phyloP scores from a whole-genome alignment of 352 stramenopile species.

The Globisporangium alternatum region DNA sequence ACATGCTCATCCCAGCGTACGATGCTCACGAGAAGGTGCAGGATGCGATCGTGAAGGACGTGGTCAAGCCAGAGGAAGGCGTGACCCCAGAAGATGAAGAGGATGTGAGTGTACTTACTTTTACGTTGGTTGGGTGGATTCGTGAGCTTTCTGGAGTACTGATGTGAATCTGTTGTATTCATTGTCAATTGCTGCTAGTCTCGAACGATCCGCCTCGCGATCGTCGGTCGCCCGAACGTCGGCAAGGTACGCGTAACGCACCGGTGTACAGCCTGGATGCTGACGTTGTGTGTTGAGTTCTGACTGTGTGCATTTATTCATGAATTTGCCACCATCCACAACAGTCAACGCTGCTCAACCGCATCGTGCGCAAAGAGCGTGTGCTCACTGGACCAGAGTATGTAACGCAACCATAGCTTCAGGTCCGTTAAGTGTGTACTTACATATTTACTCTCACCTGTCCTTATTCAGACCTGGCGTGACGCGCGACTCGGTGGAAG shows the following conservation, averaged over 20 bases:
- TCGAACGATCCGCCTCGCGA: conserved; percentile 71
- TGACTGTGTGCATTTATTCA: background rate
- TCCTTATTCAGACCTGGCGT: conserved; percentile 54
- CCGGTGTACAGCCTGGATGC: background rate
- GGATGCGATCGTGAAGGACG: conserved; percentile 20
- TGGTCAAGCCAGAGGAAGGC: conserved; percentile 19
- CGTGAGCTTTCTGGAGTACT: background rate
- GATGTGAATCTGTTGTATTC: conserved; percentile 3
- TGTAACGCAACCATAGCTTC: conserved; percentile 14
- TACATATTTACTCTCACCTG: background rate
- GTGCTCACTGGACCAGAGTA: conserved; percentile 83
- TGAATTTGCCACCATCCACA: background rate
- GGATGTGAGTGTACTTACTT: conserved; percentile 36
- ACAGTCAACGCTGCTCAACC: conserved; percentile 76
- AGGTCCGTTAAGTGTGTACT: background rate
- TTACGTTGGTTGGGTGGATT: background rate
- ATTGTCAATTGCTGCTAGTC: conserved; percentile 21
- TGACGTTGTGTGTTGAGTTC: background rate
- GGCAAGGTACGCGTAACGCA: conserved; percentile 36
- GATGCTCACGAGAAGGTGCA: conserved; percentile 62
- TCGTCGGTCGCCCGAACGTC: conserved; percentile 77
- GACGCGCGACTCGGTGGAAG: conserved; percentile 79
- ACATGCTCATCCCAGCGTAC: conserved; percentile 70
- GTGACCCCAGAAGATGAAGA: conserved; percentile 38
- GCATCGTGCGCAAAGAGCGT: conserved; percentile 75